Evolutionary conservation across 768 basidiomycete species (phyloP).

Genomic region (Wakefieldia striispora): DNA sequence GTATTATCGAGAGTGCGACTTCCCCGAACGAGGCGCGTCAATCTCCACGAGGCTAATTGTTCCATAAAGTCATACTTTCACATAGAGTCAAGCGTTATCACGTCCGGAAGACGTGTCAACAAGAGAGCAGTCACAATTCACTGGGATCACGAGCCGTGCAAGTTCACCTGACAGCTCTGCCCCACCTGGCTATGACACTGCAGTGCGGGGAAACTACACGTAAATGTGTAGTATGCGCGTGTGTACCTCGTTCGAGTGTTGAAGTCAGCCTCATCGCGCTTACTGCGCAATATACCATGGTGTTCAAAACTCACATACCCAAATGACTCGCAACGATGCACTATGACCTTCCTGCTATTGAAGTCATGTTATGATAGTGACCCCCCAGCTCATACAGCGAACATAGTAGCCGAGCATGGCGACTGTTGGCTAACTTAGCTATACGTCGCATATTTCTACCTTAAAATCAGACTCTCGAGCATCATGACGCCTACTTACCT

Average conservation of each 20-base stretch:
- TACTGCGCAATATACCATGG: too few relatives aligned
- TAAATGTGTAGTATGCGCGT: neutral
- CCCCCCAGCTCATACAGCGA: too few relatives aligned
- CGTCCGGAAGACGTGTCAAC: slow-evolving; percentile 7
- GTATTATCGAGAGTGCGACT: neutral
- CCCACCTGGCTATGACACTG: slow-evolving; percentile 22
- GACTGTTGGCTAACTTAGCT: too few relatives aligned
- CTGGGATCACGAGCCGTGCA: neutral
- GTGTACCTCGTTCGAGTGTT: neutral
- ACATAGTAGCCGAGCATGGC: too few relatives aligned
- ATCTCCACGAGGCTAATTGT: neutral
- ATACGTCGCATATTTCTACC: too few relatives aligned
- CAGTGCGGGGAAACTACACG: neutral
- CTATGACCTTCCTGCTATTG: too few relatives aligned
- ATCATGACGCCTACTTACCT: too few relatives aligned
- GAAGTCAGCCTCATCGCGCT: too few relatives aligned
- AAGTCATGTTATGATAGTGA: too few relatives aligned
- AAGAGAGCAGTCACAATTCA: neutral
- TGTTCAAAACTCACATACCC: too few relatives aligned
- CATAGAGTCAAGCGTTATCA: slow-evolving; percentile 2
- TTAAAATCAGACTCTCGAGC: too few relatives aligned
- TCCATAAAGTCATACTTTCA: neutral
- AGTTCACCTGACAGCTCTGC: neutral
- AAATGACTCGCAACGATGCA: too few relatives aligned
- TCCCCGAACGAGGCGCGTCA: slow-evolving; percentile 11